Conservation (phyloP, 1,284 basidiomycete species). For the Austropuccinia psidii region DNA sequence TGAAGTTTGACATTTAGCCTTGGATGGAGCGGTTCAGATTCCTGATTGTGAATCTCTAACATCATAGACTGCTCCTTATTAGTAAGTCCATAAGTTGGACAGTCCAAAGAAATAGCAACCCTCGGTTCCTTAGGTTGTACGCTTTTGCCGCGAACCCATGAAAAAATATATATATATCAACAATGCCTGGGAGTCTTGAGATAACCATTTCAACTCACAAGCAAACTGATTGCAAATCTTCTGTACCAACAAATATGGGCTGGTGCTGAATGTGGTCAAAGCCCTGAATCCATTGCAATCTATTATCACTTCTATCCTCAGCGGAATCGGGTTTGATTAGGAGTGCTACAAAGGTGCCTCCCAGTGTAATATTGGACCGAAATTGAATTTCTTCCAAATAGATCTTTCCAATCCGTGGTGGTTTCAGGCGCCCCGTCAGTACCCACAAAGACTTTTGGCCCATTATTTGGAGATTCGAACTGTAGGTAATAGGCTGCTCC, state of each 20-base stretch:
- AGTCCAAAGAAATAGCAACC: not conserved
- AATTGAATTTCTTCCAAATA: constrained; percentile 13
- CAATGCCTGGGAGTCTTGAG: not conserved
- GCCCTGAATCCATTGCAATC: not conserved
- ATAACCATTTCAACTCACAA: not conserved
- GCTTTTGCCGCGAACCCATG: not conserved
- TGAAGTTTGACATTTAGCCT: constrained; percentile 13
- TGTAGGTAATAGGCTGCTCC: not conserved
- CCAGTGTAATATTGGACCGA: not conserved
- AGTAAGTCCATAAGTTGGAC: not conserved
- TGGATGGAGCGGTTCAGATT: not conserved
- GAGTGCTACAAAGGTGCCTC: not conserved
- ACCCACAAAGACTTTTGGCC: not conserved
- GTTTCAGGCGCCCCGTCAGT: constrained; percentile 15
- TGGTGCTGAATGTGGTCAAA: not conserved
- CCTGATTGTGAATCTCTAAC: not conserved
- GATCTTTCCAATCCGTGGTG: constrained; percentile 2
- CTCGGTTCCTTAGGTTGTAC: not conserved
- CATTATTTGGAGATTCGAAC: not conserved
- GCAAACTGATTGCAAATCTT: constrained; percentile 9
- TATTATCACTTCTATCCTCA: not conserved
- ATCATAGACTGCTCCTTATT: not conserved
- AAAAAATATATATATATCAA: not conserved
- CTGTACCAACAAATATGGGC: constrained; percentile 6
- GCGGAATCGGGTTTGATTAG: not conserved